These are phyloP conservation scores for Colletotrichum sp. DNA, from an alignment of 2,329 filamentous ascomycete species.

Conservation along the genomic window DNA sequence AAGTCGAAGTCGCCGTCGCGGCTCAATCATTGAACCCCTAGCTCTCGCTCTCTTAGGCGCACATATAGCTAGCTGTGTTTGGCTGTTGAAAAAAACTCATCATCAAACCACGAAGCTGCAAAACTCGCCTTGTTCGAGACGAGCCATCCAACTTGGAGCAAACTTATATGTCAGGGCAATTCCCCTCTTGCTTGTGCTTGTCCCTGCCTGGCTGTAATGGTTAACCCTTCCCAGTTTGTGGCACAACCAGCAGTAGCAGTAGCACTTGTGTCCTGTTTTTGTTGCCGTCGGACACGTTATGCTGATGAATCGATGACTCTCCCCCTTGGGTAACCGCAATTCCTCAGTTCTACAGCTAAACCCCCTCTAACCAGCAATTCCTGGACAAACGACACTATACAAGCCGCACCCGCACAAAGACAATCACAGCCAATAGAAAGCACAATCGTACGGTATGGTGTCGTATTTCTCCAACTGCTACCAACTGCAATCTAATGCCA, in stretches of 20 bases:
- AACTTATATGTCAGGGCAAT: background rate
- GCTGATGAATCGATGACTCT: background rate
- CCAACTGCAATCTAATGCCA: background rate
- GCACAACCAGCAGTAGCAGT: background rate
- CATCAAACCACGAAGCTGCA: background rate
- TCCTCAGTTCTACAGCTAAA: background rate
- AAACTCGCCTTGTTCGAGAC: background rate
- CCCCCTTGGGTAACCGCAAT: background rate
- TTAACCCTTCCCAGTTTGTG: background rate
- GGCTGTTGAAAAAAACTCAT: background rate
- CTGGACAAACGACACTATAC: background rate
- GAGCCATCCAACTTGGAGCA: background rate
- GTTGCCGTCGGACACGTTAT: background rate
- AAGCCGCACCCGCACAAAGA: background rate
- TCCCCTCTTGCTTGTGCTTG: background rate
- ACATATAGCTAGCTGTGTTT: background rate
- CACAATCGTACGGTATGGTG: background rate
- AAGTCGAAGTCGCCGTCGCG: background rate
- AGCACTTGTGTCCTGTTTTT: background rate
- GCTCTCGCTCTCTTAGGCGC: background rate
- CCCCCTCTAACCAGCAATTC: background rate
- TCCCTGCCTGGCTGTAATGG: background rate
- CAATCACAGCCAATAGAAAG: background rate
- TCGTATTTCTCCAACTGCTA: background rate
- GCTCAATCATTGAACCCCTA: background rate